phyloP scores from a whole-genome alignment of 495 filamentous ascomycete species.

The Annulohypoxylon stygium region DNA sequence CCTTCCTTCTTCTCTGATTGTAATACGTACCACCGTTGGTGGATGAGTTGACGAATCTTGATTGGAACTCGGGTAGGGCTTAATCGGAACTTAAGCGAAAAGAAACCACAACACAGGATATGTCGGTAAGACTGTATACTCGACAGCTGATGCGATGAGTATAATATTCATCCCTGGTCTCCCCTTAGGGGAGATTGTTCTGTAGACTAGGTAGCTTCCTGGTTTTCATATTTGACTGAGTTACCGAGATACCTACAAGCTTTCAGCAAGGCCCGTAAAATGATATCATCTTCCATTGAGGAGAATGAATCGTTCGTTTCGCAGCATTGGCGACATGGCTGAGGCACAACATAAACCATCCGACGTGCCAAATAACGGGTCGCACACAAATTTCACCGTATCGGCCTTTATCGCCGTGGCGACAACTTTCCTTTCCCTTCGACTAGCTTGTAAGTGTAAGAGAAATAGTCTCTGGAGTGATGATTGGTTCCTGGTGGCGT shows the following conservation, averaged over 20 bases:
- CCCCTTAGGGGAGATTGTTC: too few relatives aligned
- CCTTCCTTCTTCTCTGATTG: not conserved
- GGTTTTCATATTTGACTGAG: too few relatives aligned
- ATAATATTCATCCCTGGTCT: too few relatives aligned
- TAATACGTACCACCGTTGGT: not conserved
- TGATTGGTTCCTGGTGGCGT: slow-evolving; percentile 46
- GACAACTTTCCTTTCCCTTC: slow-evolving; percentile 44
- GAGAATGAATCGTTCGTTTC: not conserved
- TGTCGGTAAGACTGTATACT: too few relatives aligned
- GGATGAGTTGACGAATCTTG: not conserved
- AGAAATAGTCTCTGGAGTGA: slow-evolving; percentile 45
- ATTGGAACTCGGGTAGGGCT: not conserved
- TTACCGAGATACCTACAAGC: too few relatives aligned
- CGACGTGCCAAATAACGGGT: slow-evolving; percentile 30
- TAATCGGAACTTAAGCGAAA: not conserved
- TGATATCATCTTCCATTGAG: too few relatives aligned
- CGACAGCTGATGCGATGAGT: too few relatives aligned
- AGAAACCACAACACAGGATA: not conserved
- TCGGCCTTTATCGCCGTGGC: slow-evolving; percentile 41
- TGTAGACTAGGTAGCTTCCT: too few relatives aligned
- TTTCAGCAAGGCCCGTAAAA: too few relatives aligned
- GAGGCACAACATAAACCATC: not conserved
- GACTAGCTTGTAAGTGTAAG: slow-evolving; percentile 41
- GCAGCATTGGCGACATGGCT: not conserved
- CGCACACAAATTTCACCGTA: slow-evolving; percentile 33